Evolutionary conservation across 2,329 filamentous ascomycete genomes (phyloP).

Genomic region (Ophiostoma angusticollis): DNA sequence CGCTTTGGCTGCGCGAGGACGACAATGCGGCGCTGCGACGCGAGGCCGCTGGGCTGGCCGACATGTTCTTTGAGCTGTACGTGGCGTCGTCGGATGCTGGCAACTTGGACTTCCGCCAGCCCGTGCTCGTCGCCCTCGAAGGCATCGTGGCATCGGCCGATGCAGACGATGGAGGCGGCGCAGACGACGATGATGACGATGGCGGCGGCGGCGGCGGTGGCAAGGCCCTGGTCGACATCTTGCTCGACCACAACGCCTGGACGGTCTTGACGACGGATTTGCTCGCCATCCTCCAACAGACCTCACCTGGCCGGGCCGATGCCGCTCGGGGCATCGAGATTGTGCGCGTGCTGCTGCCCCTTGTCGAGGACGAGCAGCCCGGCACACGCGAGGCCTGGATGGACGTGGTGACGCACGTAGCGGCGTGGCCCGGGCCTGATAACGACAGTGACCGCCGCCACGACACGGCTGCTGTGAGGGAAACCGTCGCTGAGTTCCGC

Average conservation of each 20-base stretch:
- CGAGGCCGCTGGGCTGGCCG: constrained; percentile 45
- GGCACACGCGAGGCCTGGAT: constrained; percentile 42
- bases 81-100: constrained; percentile 11
- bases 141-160: constrained; percentile 31
- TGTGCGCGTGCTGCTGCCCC: constrained; percentile 39
- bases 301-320: not conserved
- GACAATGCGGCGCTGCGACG: constrained; percentile 45
- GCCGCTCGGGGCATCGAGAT: constrained; percentile 40
- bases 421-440: constrained; percentile 32
- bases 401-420: constrained; percentile 36
- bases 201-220: constrained; percentile 22
- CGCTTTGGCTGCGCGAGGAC: constrained; percentile 58
- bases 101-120: constrained; percentile 40
- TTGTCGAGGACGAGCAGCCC: constrained; percentile 34
- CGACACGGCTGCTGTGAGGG: constrained; percentile 25
- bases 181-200: constrained; percentile 18
- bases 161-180: not conserved
- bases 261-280: constrained; percentile 37
- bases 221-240: constrained; percentile 34
- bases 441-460: constrained; percentile 33
- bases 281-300: constrained; percentile 25
- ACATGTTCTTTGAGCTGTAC: constrained; percentile 54
- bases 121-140: constrained; percentile 47
- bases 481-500: constrained; percentile 33
- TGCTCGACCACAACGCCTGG: constrained; percentile 41